phyloP scores from a whole-genome alignment of 306 rosid species.

The Vachellia collinsii region DNA sequence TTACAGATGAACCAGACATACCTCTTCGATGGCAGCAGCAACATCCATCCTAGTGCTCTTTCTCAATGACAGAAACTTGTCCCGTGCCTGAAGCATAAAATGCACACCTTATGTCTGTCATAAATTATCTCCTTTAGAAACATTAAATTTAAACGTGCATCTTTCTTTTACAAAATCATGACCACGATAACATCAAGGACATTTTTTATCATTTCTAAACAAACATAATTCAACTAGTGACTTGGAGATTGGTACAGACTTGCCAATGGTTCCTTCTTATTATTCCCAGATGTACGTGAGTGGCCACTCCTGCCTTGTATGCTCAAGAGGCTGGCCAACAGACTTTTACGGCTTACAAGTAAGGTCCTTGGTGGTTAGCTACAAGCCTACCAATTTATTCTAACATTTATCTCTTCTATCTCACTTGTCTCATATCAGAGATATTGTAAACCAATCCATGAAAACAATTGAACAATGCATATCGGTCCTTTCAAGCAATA shows the following conservation, averaged over 20 bases:
- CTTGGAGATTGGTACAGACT: conserved; percentile 1
- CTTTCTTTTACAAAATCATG: conserved; percentile 21
- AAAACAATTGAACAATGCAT: not conserved
- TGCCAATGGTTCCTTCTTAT: not conserved
- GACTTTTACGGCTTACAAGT: not conserved
- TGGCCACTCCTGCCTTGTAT: not conserved
- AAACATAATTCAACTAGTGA: conserved; percentile 27
- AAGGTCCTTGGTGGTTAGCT: not conserved
- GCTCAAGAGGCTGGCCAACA: conserved; percentile 1
- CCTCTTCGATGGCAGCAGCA: conserved; percentile 72
- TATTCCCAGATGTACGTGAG: not conserved
- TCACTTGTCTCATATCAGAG: not conserved
- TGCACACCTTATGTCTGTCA: conserved; percentile 31
- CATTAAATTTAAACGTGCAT: not conserved
- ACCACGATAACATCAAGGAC: conserved; percentile 15
- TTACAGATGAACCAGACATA: conserved; percentile 41
- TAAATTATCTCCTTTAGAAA: not conserved
- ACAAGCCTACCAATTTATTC: not conserved
- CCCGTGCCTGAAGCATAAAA: conserved; percentile 74
- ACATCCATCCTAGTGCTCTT: conserved; percentile 78
- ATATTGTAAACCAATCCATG: conserved; percentile 11
- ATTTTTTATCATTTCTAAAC: conserved; percentile 13
- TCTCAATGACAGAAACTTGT: conserved; percentile 72
- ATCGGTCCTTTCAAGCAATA: not conserved
- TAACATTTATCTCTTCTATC: not conserved